Evolutionary conservation across 306 rosid genomes (phyloP), one percentile per base, ranked within the genome.

Genomic region (Fragaria ananassa): DNA sequence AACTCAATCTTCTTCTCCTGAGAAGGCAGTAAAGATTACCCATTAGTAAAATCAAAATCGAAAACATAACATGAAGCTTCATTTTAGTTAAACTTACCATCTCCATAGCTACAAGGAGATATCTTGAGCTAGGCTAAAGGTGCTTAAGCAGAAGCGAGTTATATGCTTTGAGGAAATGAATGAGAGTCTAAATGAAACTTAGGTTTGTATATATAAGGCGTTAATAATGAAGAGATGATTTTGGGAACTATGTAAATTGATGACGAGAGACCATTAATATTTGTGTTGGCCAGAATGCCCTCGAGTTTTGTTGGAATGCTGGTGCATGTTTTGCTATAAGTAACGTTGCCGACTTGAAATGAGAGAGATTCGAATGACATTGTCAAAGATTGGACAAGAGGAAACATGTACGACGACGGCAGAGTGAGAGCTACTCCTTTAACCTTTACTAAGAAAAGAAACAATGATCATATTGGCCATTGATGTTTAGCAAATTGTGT

Each of bases 1-100:
- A 84, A 42, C 47, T 83, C 91, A 17, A 68, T 8, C 51, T 85
- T 91, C 76, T 88, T 87, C 93, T 91, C 74, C 91, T 54, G 61
- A 76, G 56, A 60, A 4, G 49, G 6, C 80, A 18, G 7, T 27
- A 35, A 70, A 61, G 3, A 47, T 68, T 2, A 60, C 6, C 13
- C 2, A 17, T 45, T 65, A 63, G 50, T 42, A 47, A 37, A 10
- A 71, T 61, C 53, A 45, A 63, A 65, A 12, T 66, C 14, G 5
- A 78, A 60, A 41, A 58, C 35, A 29, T 29, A 64, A n/a, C 66
- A 29, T n/a, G 21, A 11, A 13, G 9, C 31, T 19, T 37, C 47
- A 25, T 34, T 34, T n/a, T 18, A 37, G 64, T 72, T 10, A 53
- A 35, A 53, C 8, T 39, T 79, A 90, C 95, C 95, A 90, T 87